Evolutionary conservation across 768 basidiomycete species (phyloP).

Genomic region (Termitomyces titanicus): DNA sequence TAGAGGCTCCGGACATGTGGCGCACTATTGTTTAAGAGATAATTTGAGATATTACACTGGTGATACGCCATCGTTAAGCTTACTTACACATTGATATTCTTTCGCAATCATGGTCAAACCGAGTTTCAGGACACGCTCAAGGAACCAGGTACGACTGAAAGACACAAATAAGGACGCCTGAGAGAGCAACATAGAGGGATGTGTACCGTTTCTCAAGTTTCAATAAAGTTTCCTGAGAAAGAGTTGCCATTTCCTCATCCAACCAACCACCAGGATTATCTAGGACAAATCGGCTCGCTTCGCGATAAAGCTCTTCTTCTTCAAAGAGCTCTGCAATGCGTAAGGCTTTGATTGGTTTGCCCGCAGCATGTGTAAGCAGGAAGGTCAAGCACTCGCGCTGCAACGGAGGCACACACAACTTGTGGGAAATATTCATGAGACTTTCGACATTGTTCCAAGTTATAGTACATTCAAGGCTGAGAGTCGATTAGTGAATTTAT

Average conservation of each 20-base stretch:
- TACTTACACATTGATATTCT: conserved; percentile 90
- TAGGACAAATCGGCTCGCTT: conserved; percentile 87
- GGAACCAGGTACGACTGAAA: conserved; percentile 85
- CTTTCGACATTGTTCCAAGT: conserved; percentile 95
- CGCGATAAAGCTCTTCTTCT: conserved; percentile 87
- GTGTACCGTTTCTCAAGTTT: conserved; percentile 84
- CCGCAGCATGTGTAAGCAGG: conserved; percentile 89
- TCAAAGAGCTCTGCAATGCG: conserved; percentile 88
- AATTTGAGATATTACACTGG: not conserved
- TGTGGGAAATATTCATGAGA: conserved; percentile 87
- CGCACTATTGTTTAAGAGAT: conserved; percentile 45
- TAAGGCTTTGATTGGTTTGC: conserved; percentile 89
- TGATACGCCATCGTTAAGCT: not conserved
- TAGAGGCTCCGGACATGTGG: conserved; percentile 77
- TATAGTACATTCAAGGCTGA: conserved; percentile 84
- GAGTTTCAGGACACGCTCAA: conserved; percentile 90
- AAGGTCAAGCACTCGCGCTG: conserved; percentile 84
- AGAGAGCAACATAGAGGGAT: not conserved
- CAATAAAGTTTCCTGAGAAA: conserved; percentile 77
- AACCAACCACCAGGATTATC: conserved; percentile 89
- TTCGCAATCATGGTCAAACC: conserved; percentile 85
- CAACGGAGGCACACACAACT: conserved; percentile 79
- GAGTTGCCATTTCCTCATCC: conserved; percentile 75
- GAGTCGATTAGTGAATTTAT: not conserved
- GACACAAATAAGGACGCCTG: not conserved